phyloP scores from a whole-genome alignment of 257 asterid genomes.

The Nicotiana noctiflora region DNA sequence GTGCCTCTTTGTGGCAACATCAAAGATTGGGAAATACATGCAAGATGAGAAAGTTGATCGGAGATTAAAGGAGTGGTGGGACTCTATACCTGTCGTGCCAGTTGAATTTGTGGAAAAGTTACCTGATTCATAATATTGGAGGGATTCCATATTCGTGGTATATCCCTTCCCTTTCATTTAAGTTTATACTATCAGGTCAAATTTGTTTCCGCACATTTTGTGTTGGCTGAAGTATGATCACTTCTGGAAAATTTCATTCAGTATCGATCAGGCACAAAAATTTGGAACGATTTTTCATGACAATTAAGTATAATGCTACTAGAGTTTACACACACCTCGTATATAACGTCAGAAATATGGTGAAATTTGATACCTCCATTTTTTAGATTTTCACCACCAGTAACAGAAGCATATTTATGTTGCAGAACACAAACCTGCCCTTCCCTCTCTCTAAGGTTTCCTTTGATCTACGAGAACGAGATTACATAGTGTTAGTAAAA shows the following conservation, averaged over 20 bases:
- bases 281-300: background rate
- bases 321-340: background rate
- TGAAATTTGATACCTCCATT: background rate
- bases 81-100: conserved; percentile 66
- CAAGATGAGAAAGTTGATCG: conserved; percentile 57
- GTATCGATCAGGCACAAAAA: background rate
- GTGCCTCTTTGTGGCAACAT: conserved; percentile 34
- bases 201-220: background rate
- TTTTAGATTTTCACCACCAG: background rate
- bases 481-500: conserved; percentile 45
- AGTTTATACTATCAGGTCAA: background rate
- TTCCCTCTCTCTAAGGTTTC: background rate
- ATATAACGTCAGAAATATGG: background rate
- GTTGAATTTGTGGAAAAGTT: conserved; percentile 38
- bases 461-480: background rate
- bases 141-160: background rate
- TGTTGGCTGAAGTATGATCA: background rate
- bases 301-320: background rate
- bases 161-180: background rate
- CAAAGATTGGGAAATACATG: conserved; percentile 34
- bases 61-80: conserved; percentile 88
- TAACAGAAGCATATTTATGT: background rate
- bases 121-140: background rate
- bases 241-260: background rate
- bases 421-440: background rate